Evolutionary conservation across 2,329 filamentous ascomycete species (phyloP).

Genomic region (Acrocalymma vagum): DNA sequence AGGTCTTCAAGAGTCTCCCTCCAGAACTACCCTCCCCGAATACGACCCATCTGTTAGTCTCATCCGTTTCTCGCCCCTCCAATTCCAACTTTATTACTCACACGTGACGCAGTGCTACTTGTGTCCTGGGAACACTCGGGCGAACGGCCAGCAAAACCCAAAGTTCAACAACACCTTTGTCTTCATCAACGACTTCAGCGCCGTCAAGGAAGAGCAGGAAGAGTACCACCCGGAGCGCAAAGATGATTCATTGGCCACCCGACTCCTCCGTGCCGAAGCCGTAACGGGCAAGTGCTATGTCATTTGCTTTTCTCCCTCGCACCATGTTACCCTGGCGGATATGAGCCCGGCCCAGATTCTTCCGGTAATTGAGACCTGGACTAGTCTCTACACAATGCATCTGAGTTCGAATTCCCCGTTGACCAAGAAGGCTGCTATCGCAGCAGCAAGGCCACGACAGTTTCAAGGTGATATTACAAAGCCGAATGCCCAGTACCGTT

Average conservation of each 20-base stretch:
- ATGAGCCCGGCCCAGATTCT: conserved; percentile 79
- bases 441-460: conserved; percentile 57
- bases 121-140: conserved; percentile 89
- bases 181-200: conserved; percentile 97
- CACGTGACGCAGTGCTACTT: conserved; percentile 79
- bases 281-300: conserved; percentile 98
- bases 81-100: conserved; percentile 11
- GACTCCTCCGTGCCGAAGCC: conserved; percentile 81
- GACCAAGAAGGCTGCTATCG: conserved; percentile 51
- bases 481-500: conserved; percentile 81
- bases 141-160: conserved; percentile 86
- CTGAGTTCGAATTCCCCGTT: conserved; percentile 76
- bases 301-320: conserved; percentile 88
- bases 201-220: conserved; percentile 91
- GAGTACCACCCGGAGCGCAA: conserved; percentile 70
- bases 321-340: conserved; percentile 92
- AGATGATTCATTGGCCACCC: conserved; percentile 68
- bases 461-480: conserved; percentile 54
- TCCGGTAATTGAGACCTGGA: conserved; percentile 89
- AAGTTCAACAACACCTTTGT: conserved; percentile 87
- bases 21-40: conserved; percentile 66
- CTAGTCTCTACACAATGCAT: conserved; percentile 84
- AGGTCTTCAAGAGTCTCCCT: conserved; percentile 58
- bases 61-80: conserved; percentile 8
- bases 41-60: conserved; percentile 72